phyloP scores from a whole-genome alignment of 2,329 filamentous ascomycete species.

The Curvularia lunata region DNA sequence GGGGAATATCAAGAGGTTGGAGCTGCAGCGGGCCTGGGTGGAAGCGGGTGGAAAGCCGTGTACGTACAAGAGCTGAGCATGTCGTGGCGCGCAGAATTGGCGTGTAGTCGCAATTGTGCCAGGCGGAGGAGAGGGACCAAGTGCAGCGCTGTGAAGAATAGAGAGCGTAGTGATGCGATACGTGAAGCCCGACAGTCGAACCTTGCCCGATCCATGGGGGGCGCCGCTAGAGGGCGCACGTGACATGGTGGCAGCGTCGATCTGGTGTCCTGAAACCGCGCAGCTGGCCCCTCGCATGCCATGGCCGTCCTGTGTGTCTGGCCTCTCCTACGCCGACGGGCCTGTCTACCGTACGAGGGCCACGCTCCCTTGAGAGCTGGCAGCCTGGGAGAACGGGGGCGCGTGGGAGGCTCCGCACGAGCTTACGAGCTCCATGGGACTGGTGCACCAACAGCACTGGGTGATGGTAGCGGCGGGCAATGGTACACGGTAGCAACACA shows the following conservation, averaged over 20 bases:
- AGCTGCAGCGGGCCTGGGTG: slow-evolving; percentile 27
- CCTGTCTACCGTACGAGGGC: too few relatives aligned
- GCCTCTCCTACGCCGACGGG: too few relatives aligned
- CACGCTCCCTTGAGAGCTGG: too few relatives aligned
- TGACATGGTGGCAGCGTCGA: slow-evolving; percentile 19
- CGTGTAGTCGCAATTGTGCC: slow-evolving; percentile 44
- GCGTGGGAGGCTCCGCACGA: too few relatives aligned
- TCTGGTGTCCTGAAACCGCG: slow-evolving; percentile 17
- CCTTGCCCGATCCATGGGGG: slow-evolving; percentile 19
- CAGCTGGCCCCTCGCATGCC: slow-evolving; percentile 8
- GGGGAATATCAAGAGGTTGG: slow-evolving; percentile 28
- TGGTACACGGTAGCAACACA: too few relatives aligned
- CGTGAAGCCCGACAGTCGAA: slow-evolving; percentile 23
- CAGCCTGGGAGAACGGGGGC: too few relatives aligned
- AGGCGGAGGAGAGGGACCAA: slow-evolving; percentile 33
- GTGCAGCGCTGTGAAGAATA: slow-evolving; percentile 47
- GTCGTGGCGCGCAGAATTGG: slow-evolving; percentile 32
- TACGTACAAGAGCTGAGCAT: slow-evolving; percentile 36
- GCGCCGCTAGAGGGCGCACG: slow-evolving; percentile 24
- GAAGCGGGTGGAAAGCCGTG: slow-evolving; percentile 36
- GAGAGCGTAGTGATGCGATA: slow-evolving; percentile 47
- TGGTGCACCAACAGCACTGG: too few relatives aligned
- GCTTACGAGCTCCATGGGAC: too few relatives aligned
- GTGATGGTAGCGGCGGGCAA: too few relatives aligned
- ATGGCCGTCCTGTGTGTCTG: too few relatives aligned